Percentiles rank a stretch among this genome's conserved stretches.
phyloP scores from a whole-genome alignment of 495 filamentous ascomycete species.

The Ramalina intermedia region DNA sequence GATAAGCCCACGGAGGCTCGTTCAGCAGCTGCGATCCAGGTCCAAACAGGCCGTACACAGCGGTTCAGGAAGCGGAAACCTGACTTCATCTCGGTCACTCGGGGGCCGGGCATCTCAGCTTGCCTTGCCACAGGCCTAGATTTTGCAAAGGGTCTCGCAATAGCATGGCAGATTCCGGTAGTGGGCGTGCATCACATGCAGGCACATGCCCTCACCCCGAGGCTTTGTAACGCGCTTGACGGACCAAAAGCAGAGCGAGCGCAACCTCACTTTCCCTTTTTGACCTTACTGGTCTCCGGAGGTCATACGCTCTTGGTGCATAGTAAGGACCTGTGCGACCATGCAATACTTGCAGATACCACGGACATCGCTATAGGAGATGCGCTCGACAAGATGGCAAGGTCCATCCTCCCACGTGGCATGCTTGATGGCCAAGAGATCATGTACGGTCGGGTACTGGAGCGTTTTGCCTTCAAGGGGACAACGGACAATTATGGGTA shows the following conservation, averaged over 20 bases:
- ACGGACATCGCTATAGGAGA: slow-evolving; percentile 71
- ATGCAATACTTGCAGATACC: slow-evolving; percentile 56
- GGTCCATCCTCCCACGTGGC: slow-evolving; percentile 48
- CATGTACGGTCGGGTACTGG: slow-evolving; percentile 67
- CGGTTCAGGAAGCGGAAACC: slow-evolving; percentile 34
- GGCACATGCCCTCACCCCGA: slow-evolving; percentile 79
- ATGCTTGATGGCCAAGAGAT: slow-evolving; percentile 33
- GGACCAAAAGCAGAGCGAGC: not conserved
- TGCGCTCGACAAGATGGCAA: slow-evolving; percentile 68
- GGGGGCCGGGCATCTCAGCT: slow-evolving; percentile 76
- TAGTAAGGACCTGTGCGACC: slow-evolving; percentile 47
- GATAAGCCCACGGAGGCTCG: too few species aligned
- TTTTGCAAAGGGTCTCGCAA: slow-evolving; percentile 70
- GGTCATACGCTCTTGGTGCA: slow-evolving; percentile 81
- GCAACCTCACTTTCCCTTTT: slow-evolving; percentile 54
- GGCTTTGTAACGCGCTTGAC: slow-evolving; percentile 52
- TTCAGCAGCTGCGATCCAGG: not conserved
- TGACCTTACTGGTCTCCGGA: slow-evolving; percentile 81
- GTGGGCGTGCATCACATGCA: slow-evolving; percentile 94
- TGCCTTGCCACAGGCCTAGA: slow-evolving; percentile 64
- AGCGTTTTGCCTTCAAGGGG: slow-evolving; percentile 61
- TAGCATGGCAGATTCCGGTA: slow-evolving; percentile 68
- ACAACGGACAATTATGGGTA: slow-evolving; percentile 40
- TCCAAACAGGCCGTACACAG: not conserved
- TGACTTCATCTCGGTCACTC: slow-evolving; percentile 72